Conservation (phyloP, 108 stramenopile species). For the Skeletonema grethae region DNA sequence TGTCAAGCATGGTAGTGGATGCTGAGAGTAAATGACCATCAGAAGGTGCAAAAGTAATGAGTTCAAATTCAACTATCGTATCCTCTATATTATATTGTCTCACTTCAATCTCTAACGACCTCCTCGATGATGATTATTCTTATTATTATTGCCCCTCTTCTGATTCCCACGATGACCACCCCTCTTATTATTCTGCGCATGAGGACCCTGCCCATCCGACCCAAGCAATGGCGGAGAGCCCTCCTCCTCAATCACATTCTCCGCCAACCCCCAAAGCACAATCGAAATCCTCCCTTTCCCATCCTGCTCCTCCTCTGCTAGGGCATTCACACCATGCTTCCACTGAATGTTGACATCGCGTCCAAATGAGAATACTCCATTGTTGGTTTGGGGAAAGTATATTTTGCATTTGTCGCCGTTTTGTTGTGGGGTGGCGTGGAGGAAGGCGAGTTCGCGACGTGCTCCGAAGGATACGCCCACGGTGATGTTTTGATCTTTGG, state of each 20-base stretch:
- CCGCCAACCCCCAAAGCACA: slow-evolving; percentile 83
- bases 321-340: slow-evolving; percentile 86
- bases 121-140: background rate
- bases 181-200: slow-evolving; percentile 33
- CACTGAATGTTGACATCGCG: slow-evolving; percentile 84
- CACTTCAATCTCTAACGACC: background rate
- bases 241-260: slow-evolving; percentile 69
- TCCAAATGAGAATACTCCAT: slow-evolving; percentile 85
- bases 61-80: too few species aligned
- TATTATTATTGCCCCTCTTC: background rate
- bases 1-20: too few species aligned
- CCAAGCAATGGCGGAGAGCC: slow-evolving; percentile 78
- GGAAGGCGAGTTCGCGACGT: slow-evolving; percentile 80
- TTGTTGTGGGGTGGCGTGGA: slow-evolving; percentile 50
- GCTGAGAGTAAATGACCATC: too few species aligned
- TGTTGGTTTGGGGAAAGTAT: slow-evolving; percentile 91
- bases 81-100: too few species aligned
- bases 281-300: slow-evolving; percentile 83
- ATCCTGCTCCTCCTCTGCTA: slow-evolving; percentile 61
- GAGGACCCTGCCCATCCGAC: slow-evolving; percentile 72
- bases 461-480: slow-evolving; percentile 84
- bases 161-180: slow-evolving; percentile 12
- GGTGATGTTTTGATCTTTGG: slow-evolving; percentile 85
- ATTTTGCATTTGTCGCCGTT: slow-evolving; percentile 54
- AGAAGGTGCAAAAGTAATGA: too few species aligned